Conservation (phyloP, 1,284 basidiomycete genomes). For the Rhodotorula sp. region DNA sequence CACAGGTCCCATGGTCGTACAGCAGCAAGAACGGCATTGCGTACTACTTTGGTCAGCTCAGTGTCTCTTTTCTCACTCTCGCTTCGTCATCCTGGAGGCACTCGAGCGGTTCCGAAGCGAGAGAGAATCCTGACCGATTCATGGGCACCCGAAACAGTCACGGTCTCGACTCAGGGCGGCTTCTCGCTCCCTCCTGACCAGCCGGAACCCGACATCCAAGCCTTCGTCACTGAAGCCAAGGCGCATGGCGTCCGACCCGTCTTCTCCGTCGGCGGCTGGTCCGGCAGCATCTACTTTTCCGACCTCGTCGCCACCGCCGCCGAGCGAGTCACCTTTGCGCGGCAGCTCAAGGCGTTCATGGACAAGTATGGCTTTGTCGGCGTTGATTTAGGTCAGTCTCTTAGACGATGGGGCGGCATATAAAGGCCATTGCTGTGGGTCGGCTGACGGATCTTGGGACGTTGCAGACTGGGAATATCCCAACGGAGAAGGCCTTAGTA, state of each 20-base stretch:
- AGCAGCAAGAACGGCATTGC: conserved; percentile 15
- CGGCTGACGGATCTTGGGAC: not conserved
- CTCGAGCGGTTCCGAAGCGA: too few species aligned
- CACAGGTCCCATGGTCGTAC: conserved; percentile 1
- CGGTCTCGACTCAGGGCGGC: conserved; percentile 17
- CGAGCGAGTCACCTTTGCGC: conserved; percentile 59
- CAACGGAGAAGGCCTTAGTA: conserved; percentile 52
- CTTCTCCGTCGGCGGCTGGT: conserved; percentile 36
- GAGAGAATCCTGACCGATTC: too few species aligned
- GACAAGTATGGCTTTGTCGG: conserved; percentile 67
- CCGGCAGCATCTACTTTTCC: conserved; percentile 61
- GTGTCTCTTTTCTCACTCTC: too few species aligned
- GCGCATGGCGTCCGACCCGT: conserved; percentile 15
- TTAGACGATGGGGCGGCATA: not conserved
- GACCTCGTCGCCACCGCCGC: conserved; percentile 58
- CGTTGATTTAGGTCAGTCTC: conserved; percentile 61
- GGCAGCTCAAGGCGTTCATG: conserved; percentile 62
- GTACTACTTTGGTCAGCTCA: conserved; percentile 27
- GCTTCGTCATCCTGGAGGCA: too few species aligned
- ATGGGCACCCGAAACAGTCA: conserved; percentile 11
- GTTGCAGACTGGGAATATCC: conserved; percentile 83
- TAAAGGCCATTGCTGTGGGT: not conserved
- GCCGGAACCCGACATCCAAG: conserved; percentile 1
- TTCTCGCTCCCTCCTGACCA: conserved; percentile 25
- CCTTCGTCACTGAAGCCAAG: conserved; percentile 23